phyloP scores from a whole-genome alignment of 2,329 filamentous ascomycete genomes.

The Ophiostoma sp. region DNA sequence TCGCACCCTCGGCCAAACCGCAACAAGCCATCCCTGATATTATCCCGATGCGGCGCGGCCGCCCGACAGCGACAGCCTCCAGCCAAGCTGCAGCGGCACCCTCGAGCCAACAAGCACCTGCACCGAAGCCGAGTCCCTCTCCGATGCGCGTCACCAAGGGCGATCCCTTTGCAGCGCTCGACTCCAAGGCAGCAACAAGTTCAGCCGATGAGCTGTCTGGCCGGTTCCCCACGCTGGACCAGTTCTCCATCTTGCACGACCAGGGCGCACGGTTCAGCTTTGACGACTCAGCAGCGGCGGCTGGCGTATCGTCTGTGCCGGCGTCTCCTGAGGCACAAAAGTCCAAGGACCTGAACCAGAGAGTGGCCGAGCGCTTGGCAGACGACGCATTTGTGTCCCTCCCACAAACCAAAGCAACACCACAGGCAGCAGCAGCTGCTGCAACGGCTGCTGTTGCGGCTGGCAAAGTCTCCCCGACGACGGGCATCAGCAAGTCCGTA shows the following conservation, averaged over 20 bases:
- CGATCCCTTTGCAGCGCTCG: constrained; percentile 90
- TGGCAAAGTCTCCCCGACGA: constrained; percentile 25
- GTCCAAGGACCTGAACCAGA: constrained; percentile 60
- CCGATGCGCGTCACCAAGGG: constrained; percentile 67
- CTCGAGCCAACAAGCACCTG: constrained; percentile 44
- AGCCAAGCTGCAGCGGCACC: constrained; percentile 31
- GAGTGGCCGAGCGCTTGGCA: constrained; percentile 73
- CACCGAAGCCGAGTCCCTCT: constrained; percentile 57
- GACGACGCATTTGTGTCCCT: constrained; percentile 74
- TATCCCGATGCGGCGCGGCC: constrained; percentile 87
- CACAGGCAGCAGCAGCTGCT: constrained; percentile 24
- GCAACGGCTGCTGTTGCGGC: constrained; percentile 24
- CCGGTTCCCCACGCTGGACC: constrained; percentile 86
- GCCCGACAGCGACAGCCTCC: constrained; percentile 54
- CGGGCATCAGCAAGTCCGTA: constrained; percentile 35
- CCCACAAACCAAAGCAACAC: constrained; percentile 35
- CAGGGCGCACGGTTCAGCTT: constrained; percentile 84
- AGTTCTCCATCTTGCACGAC: constrained; percentile 88
- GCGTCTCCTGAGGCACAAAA: constrained; percentile 43
- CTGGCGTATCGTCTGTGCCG: not conserved
- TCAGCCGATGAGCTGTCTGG: constrained; percentile 77
- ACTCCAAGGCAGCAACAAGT: constrained; percentile 57
- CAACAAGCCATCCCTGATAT: constrained; percentile 81
- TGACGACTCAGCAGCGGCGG: constrained; percentile 52
- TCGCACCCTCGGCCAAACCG: constrained; percentile 71